Base-by-base conservation (phyloP, 148 eudicot genomes). In the Silene uniflora region DNA sequence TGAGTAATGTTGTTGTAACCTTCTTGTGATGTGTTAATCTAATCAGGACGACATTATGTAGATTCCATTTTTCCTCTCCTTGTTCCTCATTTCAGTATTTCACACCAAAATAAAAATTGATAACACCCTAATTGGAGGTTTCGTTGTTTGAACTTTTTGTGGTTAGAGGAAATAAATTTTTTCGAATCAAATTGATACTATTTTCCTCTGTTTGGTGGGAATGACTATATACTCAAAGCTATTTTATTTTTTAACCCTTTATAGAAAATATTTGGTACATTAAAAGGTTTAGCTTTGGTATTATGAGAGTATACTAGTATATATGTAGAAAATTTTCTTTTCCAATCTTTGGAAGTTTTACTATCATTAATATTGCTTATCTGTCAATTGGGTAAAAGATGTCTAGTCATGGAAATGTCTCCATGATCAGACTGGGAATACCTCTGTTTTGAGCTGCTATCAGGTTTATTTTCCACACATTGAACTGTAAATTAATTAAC, bases 381-480 rank as follows among this genome's bases (percentile, higher is more conserved):
- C 6, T 35, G 39, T 35, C 22, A 35, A 35, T 18, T 68, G 18
- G 3, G 10, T 44, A 52, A 23, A 68, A 46, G 7, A 11, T 44
- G 27, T 19, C 47, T 65, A 52, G 14, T 13, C 56, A 42, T 46
- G 16, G 8, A 19, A 19, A 46, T 70, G 18, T 39, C 7, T 67
- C n/a, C 22, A 16, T 55, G 21, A 25, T 2, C 24, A 70, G 21
- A 70, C 61, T 52, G 54, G 62, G 27, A 54, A 14, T 25, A 54
- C 73, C 27, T 47, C 10, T 52, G 7, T 39, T 66, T 35, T 66
- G 47, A 35, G 70, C 70, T 67, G 70, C 8, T 47, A n/a, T 39
- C 23, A 14, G 19, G 21, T 65, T 29, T 32, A 27, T 29, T 65
- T 19, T 44, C 56, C 23, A 8, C 56, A 44, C 46, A 10, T 46